Base-by-base conservation (phyloP, 1,139 yeast species). In the Lodderomyces parapsilosis region DNA sequence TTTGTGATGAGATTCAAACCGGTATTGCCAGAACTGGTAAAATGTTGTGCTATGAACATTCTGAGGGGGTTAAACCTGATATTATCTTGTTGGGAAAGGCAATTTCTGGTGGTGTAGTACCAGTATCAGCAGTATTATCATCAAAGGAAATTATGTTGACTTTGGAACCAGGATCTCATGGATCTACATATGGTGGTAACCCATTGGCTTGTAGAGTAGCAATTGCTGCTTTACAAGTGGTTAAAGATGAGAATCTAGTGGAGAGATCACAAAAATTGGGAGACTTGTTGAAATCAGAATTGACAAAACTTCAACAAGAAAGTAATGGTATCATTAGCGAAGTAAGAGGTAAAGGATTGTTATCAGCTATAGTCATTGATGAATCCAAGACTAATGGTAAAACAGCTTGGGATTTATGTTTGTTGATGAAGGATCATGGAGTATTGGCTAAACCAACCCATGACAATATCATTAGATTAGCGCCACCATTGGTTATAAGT, bases 21-120 rank as follows among this genome's bases (percentile, higher is more conserved):
- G 98, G 99, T 66, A 81, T 91, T 62, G 98, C 96, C 44, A 85
- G 99, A 76, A 93, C 98, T 30, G 98, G 98, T 59, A 88, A 87
- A 71, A 78, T 91, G 79, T 77, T 91, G 50, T 89, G 96, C 63
- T 84, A 83, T 68, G 96, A 91, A 69, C 97, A 93, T 69, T 83
- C 85, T 49, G 71, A 71, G 53, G 79, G 78, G 51, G 88, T 90
- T 53, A 79, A 76, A 56, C 98, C 99, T 42, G 98, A 91, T 66
- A 73, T 91, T 50, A 82, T 93, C 14, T 71, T 90, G 42, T 78
- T 91, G 54, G 98, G 98, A 58, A 91, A 91, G 71, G 99, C 98
- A 49, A 81, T 91, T 53, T 85, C 96, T 35, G 98, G 99, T 47
- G 99, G 99, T 66, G 91, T 90, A 36, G 66, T 87, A 50, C 97